A percentile compares a stretch with the other conserved stretches of the same genome.
These are phyloP conservation scores for Lachnellula hyalina DNA, from an alignment of 2,329 filamentous ascomycete genomes.

Conservation along the genomic window DNA sequence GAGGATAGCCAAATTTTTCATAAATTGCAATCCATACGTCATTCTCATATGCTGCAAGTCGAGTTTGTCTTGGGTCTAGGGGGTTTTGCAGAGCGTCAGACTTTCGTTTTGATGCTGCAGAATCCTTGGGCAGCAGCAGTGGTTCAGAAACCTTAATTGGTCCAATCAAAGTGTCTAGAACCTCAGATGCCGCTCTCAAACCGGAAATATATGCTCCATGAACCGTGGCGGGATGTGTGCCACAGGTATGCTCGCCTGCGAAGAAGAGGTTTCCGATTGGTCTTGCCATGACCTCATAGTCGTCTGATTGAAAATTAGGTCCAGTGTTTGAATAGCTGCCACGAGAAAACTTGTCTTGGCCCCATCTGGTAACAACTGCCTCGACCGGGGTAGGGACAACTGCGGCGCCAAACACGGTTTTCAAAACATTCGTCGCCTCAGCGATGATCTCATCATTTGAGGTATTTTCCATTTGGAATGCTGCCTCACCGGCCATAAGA, in stretches of 20 bases:
- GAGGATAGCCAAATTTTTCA: conserved; percentile 65
- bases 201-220: conserved; percentile 95
- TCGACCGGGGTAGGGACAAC: conserved; percentile 73
- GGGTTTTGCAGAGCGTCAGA: conserved; percentile 31
- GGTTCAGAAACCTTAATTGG: conserved; percentile 73
- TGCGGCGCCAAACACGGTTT: conserved; percentile 63
- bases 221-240: conserved; percentile 92
- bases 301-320: conserved; percentile 71
- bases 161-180: conserved; percentile 75
- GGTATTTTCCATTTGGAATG: conserved; percentile 76
- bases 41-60: conserved; percentile 51
- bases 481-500: conserved; percentile 92
- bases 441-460: conserved; percentile 69
- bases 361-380: conserved; percentile 88
- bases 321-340: conserved; percentile 96
- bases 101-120: conserved; percentile 49
- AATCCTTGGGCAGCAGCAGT: conserved; percentile 62
- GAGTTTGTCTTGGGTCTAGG: conserved; percentile 46
- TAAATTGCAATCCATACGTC: conserved; percentile 48
- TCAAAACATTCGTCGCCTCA: conserved; percentile 75
- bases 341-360: conserved; percentile 80
- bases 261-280: conserved; percentile 86
- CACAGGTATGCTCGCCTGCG: conserved; percentile 92
- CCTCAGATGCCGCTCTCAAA: conserved; percentile 79
- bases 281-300: conserved; percentile 88